Percentiles rank a stretch among this genome's conserved stretches.
Conservation (phyloP, 2,329 filamentous ascomycete genomes). For the Sclerotiophoma versabilis region DNA sequence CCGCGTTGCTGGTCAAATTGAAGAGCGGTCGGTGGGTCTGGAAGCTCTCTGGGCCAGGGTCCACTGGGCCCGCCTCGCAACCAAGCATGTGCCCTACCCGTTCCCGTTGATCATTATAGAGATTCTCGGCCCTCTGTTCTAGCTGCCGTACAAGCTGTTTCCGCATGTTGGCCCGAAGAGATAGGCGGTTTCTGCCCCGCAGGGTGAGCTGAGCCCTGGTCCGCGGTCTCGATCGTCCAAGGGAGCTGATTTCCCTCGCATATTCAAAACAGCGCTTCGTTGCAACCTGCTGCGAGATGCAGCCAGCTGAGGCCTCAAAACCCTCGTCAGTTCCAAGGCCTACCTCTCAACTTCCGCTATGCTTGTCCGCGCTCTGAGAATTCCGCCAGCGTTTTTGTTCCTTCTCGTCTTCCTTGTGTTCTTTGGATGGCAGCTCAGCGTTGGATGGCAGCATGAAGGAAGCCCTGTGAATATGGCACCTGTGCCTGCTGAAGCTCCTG, state of each 20-base stretch:
- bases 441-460: slow-evolving; percentile 26
- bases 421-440: slow-evolving; percentile 42
- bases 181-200: neutral
- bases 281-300: slow-evolving; percentile 21
- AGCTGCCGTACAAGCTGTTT: neutral
- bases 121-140: neutral
- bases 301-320: slow-evolving; percentile 10
- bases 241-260: slow-evolving; percentile 27
- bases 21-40: too few relatives aligned
- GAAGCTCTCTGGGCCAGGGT: slow-evolving; percentile 3
- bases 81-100: neutral
- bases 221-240: slow-evolving; percentile 19
- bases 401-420: slow-evolving; percentile 40
- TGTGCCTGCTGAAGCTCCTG: slow-evolving; percentile 18
- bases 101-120: neutral
- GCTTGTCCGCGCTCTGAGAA: slow-evolving; percentile 35
- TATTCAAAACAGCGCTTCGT: slow-evolving; percentile 25
- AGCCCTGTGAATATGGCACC: slow-evolving; percentile 14
- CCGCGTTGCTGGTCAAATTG: too few relatives aligned
- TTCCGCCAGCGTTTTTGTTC: slow-evolving; percentile 33
- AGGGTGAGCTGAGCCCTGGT: neutral
- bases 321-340: neutral
- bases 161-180: neutral
- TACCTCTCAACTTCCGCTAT: slow-evolving; percentile 17
- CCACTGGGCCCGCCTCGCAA: slow-evolving; percentile 1